A percentile compares a stretch with the other conserved stretches of the same genome.
These are phyloP conservation scores for Penicillium robsamsonii DNA, from an alignment of 495 filamentous ascomycete genomes.

Conservation along the genomic window DNA sequence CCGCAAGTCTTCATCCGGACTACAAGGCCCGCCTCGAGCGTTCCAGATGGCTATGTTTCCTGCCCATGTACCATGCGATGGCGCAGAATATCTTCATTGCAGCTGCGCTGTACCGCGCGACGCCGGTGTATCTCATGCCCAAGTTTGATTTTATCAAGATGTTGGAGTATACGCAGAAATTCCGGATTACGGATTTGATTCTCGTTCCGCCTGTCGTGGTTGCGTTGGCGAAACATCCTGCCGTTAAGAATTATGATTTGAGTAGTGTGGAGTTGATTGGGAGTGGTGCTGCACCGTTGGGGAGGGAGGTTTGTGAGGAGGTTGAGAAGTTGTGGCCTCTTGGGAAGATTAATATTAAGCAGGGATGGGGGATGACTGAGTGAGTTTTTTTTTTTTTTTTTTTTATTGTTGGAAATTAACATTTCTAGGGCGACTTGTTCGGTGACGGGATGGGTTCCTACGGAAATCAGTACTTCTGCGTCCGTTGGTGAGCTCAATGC, in stretches of 20 bases:
- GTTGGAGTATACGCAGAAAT: constrained; percentile 64
- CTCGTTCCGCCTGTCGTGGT: constrained; percentile 70
- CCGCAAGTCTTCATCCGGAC: constrained; percentile 47
- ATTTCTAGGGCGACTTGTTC: constrained; percentile 58
- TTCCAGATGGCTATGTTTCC: constrained; percentile 52
- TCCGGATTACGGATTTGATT: constrained; percentile 62
- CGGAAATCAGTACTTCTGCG: constrained; percentile 26
- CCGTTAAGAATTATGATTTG: constrained; percentile 64
- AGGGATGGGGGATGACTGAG: constrained; percentile 88
- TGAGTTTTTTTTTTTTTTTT: constrained; percentile 29
- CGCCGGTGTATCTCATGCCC: constrained; percentile 68
- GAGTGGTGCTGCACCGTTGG: constrained; percentile 64
- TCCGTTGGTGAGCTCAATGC: constrained; percentile 68
- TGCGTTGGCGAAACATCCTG: constrained; percentile 67
- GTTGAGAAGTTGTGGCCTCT: constrained; percentile 57
- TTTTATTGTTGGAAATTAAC: constrained; percentile 3
- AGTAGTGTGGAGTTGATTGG: constrained; percentile 56
- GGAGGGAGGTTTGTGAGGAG: constrained; percentile 58
- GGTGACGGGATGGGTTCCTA: constrained; percentile 58
- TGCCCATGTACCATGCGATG: constrained; percentile 75
- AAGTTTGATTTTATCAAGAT: constrained; percentile 72
- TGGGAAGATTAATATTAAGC: constrained; percentile 59
- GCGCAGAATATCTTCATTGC: constrained; percentile 52
- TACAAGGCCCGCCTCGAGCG: constrained; percentile 33
- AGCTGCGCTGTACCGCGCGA: constrained; percentile 32